These are phyloP conservation scores for Blastocystis sp. DNA, from an alignment of 352 stramenopile species.

Conservation along the genomic window DNA sequence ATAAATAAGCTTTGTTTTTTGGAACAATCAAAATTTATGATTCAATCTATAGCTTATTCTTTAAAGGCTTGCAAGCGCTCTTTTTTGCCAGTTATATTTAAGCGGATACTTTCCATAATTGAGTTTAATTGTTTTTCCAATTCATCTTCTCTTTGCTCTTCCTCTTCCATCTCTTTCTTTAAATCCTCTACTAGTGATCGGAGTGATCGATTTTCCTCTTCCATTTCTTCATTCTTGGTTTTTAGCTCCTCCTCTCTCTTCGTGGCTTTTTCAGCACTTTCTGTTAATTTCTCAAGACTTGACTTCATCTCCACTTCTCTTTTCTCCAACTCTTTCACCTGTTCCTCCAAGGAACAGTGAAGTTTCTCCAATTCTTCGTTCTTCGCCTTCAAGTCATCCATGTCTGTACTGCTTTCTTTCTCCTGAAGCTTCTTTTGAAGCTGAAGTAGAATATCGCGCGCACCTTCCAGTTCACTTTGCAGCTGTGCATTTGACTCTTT, in stretches of 20 bases:
- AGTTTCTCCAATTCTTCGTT: neutral
- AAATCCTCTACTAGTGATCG: neutral
- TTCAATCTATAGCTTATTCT: neutral
- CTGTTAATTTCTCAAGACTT: neutral
- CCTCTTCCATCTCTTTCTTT: neutral
- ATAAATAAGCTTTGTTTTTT: neutral
- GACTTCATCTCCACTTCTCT: neutral
- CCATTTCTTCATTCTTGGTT: neutral
- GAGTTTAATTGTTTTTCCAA: neutral
- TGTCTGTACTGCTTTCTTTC: neutral
- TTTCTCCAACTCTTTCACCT: neutral
- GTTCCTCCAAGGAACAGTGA: neutral
- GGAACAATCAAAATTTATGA: neutral
- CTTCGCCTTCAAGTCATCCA: neutral
- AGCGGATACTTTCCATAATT: neutral
- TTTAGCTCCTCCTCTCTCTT: neutral
- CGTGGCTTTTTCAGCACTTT: neutral
- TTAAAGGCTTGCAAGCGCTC: neutral
- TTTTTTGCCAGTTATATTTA: neutral
- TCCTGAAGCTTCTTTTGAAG: neutral
- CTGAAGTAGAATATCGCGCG: neutral
- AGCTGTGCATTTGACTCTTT: neutral
- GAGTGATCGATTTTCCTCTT: neutral
- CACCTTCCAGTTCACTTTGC: neutral
- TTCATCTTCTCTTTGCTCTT: neutral